Evolutionary conservation across 345 rosid genomes (phyloP).

Genomic region (Isatis tinctoria): DNA sequence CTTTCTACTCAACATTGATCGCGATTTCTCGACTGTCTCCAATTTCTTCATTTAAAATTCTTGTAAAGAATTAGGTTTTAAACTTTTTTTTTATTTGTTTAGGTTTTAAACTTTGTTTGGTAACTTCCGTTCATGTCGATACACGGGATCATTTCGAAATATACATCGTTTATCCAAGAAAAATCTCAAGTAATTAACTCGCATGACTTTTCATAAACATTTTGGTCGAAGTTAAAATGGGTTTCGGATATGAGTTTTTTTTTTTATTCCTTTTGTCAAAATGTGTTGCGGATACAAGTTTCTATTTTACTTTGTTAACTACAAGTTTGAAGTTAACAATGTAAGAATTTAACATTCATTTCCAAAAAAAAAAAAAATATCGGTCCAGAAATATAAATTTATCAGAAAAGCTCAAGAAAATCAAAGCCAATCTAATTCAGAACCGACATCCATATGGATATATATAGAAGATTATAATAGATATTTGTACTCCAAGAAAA

Average conservation of each 20-base stretch:
- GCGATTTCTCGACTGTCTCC: not conserved
- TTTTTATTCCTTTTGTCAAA: too few species aligned
- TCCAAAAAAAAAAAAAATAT: too few species aligned
- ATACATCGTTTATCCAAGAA: not conserved
- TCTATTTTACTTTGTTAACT: too few species aligned
- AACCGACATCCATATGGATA: not conserved
- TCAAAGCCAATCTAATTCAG: not conserved
- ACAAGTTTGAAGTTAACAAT: not conserved
- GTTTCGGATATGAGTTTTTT: too few species aligned
- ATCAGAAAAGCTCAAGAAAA: not conserved
- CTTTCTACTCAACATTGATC: slow-evolving; percentile 14
- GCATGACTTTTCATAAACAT: not conserved
- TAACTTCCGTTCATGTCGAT: not conserved
- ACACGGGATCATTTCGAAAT: not conserved
- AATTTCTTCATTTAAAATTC: not conserved
- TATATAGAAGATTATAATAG: not conserved
- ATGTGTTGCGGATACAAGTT: too few species aligned
- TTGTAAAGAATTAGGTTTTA: not conserved
- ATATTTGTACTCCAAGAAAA: slow-evolving; percentile 13
- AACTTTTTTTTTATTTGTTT: slow-evolving; percentile 5
- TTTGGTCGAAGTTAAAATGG: not conserved
- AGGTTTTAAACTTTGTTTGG: slow-evolving; percentile 3
- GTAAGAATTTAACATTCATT: too few species aligned
- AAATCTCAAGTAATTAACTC: not conserved
- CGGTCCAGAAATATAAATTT: not conserved